phyloP scores from a whole-genome alignment of 768 basidiomycete genomes.

The Mycena vitilis region DNA sequence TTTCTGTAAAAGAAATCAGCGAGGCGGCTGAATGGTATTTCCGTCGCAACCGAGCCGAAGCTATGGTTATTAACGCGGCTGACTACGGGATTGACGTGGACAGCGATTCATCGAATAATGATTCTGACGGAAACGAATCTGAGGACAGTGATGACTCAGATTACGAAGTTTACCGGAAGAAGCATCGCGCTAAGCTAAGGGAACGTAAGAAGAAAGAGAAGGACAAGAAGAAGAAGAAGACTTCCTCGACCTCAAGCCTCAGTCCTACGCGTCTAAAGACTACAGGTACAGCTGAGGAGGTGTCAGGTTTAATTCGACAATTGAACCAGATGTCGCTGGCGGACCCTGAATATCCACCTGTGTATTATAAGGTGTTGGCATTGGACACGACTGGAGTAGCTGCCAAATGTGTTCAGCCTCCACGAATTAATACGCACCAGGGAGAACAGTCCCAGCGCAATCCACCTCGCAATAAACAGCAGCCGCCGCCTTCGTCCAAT shows the following conservation, averaged over 20 bases:
- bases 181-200: not conserved
- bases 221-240: not conserved
- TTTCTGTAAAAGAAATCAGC: constrained; percentile 10
- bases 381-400: no score
- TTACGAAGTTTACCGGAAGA: constrained; percentile 11
- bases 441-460: no score
- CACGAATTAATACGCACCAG: no score
- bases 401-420: no score
- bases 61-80: constrained; percentile 10
- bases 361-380: no score
- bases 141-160: constrained; percentile 9
- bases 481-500: no score
- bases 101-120: not conserved
- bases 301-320: no score
- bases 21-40: constrained; percentile 18
- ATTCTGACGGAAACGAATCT: not conserved
- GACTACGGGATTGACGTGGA: constrained; percentile 5
- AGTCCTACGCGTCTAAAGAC: not conserved
- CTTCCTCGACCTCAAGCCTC: not conserved
- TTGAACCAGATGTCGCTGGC: no score
- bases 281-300: no score
- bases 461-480: no score
- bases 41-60: constrained; percentile 6
- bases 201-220: constrained; percentile 14
- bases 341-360: no score